Percentiles rank a stretch among this genome's conserved stretches.
Evolutionary conservation across 768 basidiomycete species (phyloP).

Genomic region (Austroboletus eburneus): DNA sequence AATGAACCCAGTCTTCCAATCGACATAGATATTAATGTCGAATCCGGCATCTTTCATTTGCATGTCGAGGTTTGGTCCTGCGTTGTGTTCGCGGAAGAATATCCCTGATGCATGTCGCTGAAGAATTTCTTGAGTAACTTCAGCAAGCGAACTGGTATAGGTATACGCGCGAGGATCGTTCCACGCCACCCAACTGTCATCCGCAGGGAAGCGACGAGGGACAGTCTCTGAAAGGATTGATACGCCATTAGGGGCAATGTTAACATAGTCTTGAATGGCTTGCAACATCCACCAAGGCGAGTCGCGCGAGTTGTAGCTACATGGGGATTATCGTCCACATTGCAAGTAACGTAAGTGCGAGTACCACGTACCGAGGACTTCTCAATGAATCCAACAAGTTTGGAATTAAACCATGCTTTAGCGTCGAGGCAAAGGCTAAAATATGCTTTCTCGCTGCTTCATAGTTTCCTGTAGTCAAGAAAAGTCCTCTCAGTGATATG

Average conservation of each 20-base stretch:
- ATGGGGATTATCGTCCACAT: not conserved
- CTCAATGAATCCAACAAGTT: constrained; percentile 90
- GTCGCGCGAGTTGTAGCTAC: constrained; percentile 91
- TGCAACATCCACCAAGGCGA: constrained; percentile 99
- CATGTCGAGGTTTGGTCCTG: constrained; percentile 94
- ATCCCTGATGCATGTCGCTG: constrained; percentile 93
- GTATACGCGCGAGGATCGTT: constrained; percentile 81
- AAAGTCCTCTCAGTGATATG: constrained; percentile 89
- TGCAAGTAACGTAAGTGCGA: not conserved
- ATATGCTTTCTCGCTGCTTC: constrained; percentile 86
- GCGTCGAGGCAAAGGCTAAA: constrained; percentile 83
- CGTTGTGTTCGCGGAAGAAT: constrained; percentile 92
- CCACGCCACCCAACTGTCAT: constrained; percentile 94
- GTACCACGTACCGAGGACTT: constrained; percentile 61
- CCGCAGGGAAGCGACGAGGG: constrained; percentile 90
- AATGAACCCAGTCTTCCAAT: constrained; percentile 92
- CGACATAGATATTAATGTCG: constrained; percentile 89
- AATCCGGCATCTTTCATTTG: constrained; percentile 95
- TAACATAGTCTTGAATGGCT: constrained; percentile 93
- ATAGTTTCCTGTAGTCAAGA: constrained; percentile 89
- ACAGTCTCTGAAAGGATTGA: constrained; percentile 76
- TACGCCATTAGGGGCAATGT: constrained; percentile 78
- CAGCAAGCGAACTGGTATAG: constrained; percentile 80
- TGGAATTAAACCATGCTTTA: constrained; percentile 95
- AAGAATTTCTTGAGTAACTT: constrained; percentile 93